phyloP scores from a whole-genome alignment of 2,329 filamentous ascomycete species.

The Penicillium fuscoglaucum region DNA sequence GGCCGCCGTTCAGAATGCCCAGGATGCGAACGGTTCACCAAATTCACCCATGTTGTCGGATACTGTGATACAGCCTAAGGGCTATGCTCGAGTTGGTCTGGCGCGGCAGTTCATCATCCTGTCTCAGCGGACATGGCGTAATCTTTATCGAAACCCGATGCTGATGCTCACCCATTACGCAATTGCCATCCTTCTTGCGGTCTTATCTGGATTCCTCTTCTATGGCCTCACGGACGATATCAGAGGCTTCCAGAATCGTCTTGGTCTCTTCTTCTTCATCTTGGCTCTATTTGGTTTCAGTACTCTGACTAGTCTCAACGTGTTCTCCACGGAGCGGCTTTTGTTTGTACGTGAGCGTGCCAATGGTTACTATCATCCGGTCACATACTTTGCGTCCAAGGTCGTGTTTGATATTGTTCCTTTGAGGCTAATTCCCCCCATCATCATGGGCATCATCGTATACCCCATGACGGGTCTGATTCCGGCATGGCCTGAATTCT shows the following conservation, averaged over 20 bases:
- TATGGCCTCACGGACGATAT: conserved; percentile 96
- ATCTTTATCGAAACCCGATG: conserved; percentile 95
- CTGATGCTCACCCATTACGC: conserved; percentile 98
- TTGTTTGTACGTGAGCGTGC: conserved; percentile 91
- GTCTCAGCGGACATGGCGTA: conserved; percentile 90
- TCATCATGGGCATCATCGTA: conserved; percentile 92
- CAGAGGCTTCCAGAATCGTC: conserved; percentile 93
- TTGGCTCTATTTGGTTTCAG: conserved; percentile 95
- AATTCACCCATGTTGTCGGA: conserved; percentile 56
- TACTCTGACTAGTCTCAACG: conserved; percentile 87
- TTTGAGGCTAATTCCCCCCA: conserved; percentile 87
- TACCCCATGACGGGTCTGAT: conserved; percentile 97
- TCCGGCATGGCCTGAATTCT: conserved; percentile 77
- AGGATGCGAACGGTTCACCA: conserved; percentile 65
- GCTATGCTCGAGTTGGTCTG: conserved; percentile 80
- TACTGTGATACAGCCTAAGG: conserved; percentile 65
- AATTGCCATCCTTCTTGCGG: conserved; percentile 89
- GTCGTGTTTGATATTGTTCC: conserved; percentile 98
- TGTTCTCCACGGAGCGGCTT: conserved; percentile 87
- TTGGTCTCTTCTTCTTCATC: conserved; percentile 97
- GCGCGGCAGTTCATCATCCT: conserved; percentile 83
- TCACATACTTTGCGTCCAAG: conserved; percentile 93
- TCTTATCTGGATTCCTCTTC: conserved; percentile 92
- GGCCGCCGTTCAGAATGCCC: conserved; percentile 64
- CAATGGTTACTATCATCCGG: conserved; percentile 92